Conservation (phyloP, 2,329 filamentous ascomycete species). For the Fusarium nelsonii region DNA sequence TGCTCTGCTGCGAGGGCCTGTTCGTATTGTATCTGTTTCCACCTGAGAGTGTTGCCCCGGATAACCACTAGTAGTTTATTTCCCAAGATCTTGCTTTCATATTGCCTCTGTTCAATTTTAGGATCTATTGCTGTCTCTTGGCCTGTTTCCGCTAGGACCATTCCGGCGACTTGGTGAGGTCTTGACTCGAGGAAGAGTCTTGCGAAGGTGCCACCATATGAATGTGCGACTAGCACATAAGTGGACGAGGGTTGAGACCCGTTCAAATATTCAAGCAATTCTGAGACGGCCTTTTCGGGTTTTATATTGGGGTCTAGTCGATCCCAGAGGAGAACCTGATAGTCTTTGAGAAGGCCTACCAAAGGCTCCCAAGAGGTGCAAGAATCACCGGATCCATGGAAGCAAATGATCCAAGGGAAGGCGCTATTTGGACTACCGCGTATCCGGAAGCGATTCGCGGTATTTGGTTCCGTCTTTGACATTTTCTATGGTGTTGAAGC, state of each 20-base stretch:
- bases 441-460: not conserved
- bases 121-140: constrained; percentile 37
- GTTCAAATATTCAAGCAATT: constrained; percentile 5
- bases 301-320: constrained; percentile 8
- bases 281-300: not conserved
- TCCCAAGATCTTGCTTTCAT: constrained; percentile 18
- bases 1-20: constrained; percentile 14
- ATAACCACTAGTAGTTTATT: constrained; percentile 38
- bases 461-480: not conserved
- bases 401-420: constrained; percentile 35
- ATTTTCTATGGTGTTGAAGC: not conserved
- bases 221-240: constrained; percentile 38
- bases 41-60: constrained; percentile 40
- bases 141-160: constrained; percentile 43
- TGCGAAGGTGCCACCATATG: constrained; percentile 40
- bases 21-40: constrained; percentile 33
- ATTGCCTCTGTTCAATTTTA: constrained; percentile 30
- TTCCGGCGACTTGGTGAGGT: constrained; percentile 28
- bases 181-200: constrained; percentile 32
- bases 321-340: constrained; percentile 35
- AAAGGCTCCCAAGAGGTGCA: constrained; percentile 35
- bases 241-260: not conserved
- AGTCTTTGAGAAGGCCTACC: constrained; percentile 10
- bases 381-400: constrained; percentile 41
- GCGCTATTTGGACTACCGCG: not conserved